Evolutionary conservation across 352 stramenopile species (phyloP).

Genomic region (Phytophthora megakarya): DNA sequence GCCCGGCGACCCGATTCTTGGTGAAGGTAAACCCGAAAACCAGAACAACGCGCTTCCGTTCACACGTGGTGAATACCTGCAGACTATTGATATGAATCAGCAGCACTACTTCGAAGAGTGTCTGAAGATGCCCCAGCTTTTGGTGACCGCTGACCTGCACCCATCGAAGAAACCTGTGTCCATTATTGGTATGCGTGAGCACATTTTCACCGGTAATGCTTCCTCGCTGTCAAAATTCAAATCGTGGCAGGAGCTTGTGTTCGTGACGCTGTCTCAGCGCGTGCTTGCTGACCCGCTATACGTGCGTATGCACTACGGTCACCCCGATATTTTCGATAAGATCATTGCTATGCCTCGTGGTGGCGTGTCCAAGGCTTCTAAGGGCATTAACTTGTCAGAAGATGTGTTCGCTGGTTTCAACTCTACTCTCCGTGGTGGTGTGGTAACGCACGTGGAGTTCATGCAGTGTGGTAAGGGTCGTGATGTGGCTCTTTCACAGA

Average conservation of each 20-base stretch:
- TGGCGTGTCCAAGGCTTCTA: slow-evolving; percentile 79
- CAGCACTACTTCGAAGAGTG: slow-evolving; percentile 90
- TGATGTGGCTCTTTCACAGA: slow-evolving; percentile 81
- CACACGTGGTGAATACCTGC: slow-evolving; percentile 83
- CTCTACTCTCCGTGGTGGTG: slow-evolving; percentile 62
- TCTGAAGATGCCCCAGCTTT: slow-evolving; percentile 82
- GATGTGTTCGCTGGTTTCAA: slow-evolving; percentile 86
- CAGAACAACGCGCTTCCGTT: slow-evolving; percentile 90
- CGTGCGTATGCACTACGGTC: slow-evolving; percentile 83
- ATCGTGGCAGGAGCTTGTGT: slow-evolving; percentile 80
- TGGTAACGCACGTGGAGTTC: slow-evolving; percentile 78
- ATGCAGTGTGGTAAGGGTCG: slow-evolving; percentile 84
- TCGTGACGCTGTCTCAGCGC: slow-evolving; percentile 80
- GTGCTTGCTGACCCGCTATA: slow-evolving; percentile 78
- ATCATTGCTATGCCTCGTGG: slow-evolving; percentile 70
- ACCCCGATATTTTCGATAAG: slow-evolving; percentile 85
- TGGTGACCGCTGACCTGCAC: slow-evolving; percentile 68
- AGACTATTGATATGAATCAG: slow-evolving; percentile 93
- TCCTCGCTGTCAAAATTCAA: slow-evolving; percentile 84
- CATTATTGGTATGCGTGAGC: slow-evolving; percentile 86
- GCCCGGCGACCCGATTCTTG: slow-evolving; percentile 81
- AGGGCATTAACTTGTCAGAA: slow-evolving; percentile 83
- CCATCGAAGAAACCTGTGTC: slow-evolving; percentile 74
- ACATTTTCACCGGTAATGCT: slow-evolving; percentile 83
- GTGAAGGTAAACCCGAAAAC: slow-evolving; percentile 89